Base-by-base conservation (phyloP, 257 asterid species). In the Solanum pinnatisectum region DNA sequence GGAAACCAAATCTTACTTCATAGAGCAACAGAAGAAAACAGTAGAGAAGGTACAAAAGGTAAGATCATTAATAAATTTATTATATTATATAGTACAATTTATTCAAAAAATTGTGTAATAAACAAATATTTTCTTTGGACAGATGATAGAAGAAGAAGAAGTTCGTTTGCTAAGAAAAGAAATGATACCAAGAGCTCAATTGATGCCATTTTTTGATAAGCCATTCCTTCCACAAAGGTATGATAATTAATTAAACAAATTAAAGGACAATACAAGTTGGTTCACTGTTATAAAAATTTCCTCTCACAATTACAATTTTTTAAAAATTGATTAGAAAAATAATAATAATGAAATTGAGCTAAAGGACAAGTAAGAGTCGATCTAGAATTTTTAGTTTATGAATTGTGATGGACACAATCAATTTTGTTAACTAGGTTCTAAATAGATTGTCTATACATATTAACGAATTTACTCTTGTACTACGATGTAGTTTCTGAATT, bases 131-230 rank as follows among this genome's bases (percentile, higher is more conserved):
- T 37, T 79, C 83, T 86, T 65, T 44, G 83, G 49, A 49, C 90
- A 94, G 97, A 92, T 92, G 83, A 92, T 95, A 32, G 97, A 95
- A 89, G 96, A 94, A 87, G 98, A 94, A 90, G 97, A 95, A 92
- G 94, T 95, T 37, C 91, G 90, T 72, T 89, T 90, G 92, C 90
- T 95, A 82, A 94, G 98, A 89, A 94, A 88, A 71, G 95, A 94
- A 90, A 92, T 94, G 98, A 87, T 95, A 60, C 98, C 98, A 33
- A 93, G 98, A 94, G 98, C 98, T 22, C 98, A 95, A 63, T 87
- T 94, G 89, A 95, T 94, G 98, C 98, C 98, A 22, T 74, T 92
- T 59, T 95, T 95, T 44, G 97, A 94, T 71, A 93, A 88, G 87
- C 98, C 98, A 11, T 95, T 95, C 86, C 91, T 86, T 84, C 98